Conservation (phyloP, 176 grass and related monocot genomes). For the Lolium perenne region DNA sequence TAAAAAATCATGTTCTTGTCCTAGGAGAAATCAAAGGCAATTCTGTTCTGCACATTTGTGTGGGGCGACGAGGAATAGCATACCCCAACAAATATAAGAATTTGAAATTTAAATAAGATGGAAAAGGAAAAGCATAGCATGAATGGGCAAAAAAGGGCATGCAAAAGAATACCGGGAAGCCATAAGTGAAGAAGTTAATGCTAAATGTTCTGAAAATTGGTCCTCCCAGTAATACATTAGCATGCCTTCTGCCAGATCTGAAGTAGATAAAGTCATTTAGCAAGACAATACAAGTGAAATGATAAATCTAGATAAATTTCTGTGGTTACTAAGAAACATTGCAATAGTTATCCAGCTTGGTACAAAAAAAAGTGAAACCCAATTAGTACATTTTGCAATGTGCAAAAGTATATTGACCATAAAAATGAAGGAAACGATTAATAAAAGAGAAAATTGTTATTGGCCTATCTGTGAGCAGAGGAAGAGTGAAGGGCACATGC, state of each 20-base stretch:
- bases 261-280: constrained; percentile 45
- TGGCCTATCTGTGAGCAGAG: constrained; percentile 1
- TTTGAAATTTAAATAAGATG: constrained; percentile 18
- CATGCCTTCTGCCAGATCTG: constrained; percentile 83
- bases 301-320: background rate
- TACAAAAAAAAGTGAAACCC: constrained; percentile 15
- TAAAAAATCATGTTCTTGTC: constrained; percentile 6
- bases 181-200: constrained; percentile 98
- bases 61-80: constrained; percentile 16
- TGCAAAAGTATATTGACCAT: background rate
- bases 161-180: constrained; percentile 80
- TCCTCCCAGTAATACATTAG: constrained; percentile 76
- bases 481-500: constrained; percentile 16
- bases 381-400: background rate
- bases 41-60: background rate
- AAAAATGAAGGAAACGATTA: constrained; percentile 23
- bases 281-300: constrained; percentile 13
- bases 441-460: constrained; percentile 18
- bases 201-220: constrained; percentile 82
- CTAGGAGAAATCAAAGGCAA: constrained; percentile 11
- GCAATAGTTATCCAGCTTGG: background rate
- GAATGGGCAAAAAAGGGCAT: constrained; percentile 15
- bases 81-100: constrained; percentile 32
- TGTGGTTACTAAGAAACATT: constrained; percentile 18
- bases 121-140: constrained; percentile 14